These are phyloP conservation scores for Cercospora nicotianae DNA, from an alignment of 2,329 filamentous ascomycete species.

Conservation along the genomic window DNA sequence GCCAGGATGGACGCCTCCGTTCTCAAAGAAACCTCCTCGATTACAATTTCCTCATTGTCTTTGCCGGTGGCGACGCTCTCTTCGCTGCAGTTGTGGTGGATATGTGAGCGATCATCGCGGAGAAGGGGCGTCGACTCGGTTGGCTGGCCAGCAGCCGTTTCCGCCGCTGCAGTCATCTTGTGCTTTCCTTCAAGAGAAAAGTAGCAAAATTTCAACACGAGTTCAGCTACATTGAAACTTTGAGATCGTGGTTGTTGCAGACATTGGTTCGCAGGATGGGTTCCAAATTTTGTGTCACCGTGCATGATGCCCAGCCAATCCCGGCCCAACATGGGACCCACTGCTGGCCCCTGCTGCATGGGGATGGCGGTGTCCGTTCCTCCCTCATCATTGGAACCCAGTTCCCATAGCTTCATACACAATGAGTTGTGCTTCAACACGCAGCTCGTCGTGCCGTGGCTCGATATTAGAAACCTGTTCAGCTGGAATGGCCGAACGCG, in stretches of 20 bases:
- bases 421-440: not conserved
- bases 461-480: not conserved
- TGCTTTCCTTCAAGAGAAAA: not conserved
- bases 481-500: not conserved
- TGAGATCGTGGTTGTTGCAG: not conserved
- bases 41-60: not conserved
- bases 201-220: not conserved
- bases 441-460: not conserved
- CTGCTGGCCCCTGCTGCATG: not conserved
- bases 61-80: not conserved
- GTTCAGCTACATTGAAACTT: not conserved
- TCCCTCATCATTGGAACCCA: not conserved
- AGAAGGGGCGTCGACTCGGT: constrained; percentile 9
- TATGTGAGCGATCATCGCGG: not conserved
- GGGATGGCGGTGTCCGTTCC: not conserved
- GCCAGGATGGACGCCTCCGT: constrained; percentile 35
- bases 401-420: not conserved
- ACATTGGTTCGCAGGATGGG: not conserved
- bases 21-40: constrained; percentile 31
- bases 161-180: not conserved
- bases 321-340: not conserved
- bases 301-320: not conserved
- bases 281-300: not conserved
- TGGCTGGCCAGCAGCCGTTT: not conserved
- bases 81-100: not conserved